Evolutionary conservation across 305 asterid genomes (phyloP), one percentile per base, ranked within the genome.

Genomic region (Nicotiana rustica): DNA sequence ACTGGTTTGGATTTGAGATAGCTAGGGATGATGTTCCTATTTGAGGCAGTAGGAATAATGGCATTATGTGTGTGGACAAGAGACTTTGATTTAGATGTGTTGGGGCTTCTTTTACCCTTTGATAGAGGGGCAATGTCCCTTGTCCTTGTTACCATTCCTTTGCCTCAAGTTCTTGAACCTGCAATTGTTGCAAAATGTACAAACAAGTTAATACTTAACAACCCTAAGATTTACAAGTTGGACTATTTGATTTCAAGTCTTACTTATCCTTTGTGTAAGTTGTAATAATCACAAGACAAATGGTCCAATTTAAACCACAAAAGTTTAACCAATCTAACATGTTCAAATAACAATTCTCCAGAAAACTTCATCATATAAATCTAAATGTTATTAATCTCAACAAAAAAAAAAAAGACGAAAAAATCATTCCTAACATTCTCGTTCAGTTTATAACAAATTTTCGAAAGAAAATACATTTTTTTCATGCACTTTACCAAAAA

Each of bases 1-100:
- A 12, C 4, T 70, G 60, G 18, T 70, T 70, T 89, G 25, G 91
- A 86, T 85, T 81, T 88, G 81, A 91, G 91, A 81, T 91, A 85
- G 73, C 84, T 86, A 31, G 93, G 91, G 25, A 41, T 49, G 7
- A 69, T 49, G 31, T 73, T 73, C 79, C 36, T 29, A 47, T 67
- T 73, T 49, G 79, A 49, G 19, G 64, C 78, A 66, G 25, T 25
- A 4, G 21, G 83, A 80, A n/a, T 62, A 65, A 31, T 66, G 67
- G 61, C 75, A 61, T 36, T 57, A 44, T 44, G 52, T 62, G 71
- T 73, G 21, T 21, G 38, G 56, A 31, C 79, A 47, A 47, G 41
- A 47, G 79, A 21, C 44, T 31, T 49, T 73, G 62, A 6, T 35
- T 73, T 38, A 2, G 82, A 61, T 62, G 44, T 62, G 41, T 10